Evolutionary conservation across 768 basidiomycete genomes (phyloP), one percentile per base, ranked within the genome.

Genomic region (Pleurotus sapidus): DNA sequence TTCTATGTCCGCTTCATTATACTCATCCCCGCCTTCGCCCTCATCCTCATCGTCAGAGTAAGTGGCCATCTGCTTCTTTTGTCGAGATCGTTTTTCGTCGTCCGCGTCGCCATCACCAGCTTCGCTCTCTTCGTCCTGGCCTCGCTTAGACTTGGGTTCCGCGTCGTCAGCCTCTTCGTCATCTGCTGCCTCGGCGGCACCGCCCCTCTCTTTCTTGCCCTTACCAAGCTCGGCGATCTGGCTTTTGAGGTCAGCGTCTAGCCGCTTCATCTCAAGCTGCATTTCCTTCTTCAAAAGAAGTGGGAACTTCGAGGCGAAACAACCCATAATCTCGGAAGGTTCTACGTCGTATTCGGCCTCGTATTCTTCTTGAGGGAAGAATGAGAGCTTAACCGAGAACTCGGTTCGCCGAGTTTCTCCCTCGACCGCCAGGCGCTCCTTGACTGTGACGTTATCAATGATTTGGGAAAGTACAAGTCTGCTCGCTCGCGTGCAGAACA

Each of bases 361-460:
- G 67, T 95, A 98, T 68, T 98, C 95, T 46, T 83, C 81, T 59
- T 80, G 77, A 1, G 95, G 93, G 75, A 92, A 98, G 74, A 99
- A 91, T 46, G 80, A 77, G 61, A 98, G 84, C 34, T 87, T 74
- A 57, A 98, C 82, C 2, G 80, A 86, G 77, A 95, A 96, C 46
- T 86, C 81, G 47, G 92, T 91, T 59, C 84, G 81, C 42, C 95
- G 85, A 1, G 86, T 79, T 47, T 83, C 79, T 49, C 83, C 84
- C 59, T 87, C 84, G 24, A 82, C 79, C 14, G 78, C 81, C 17
- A 96, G 77, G 37, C 80, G 78, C 70, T 99, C 95, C 49, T 82
- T 88, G 12, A 99, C 95, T 0, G 75, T 77, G 46, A 96, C 88
- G 50, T 79, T 80, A 61, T 98, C 91, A 51, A 97, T 82, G 30